These are phyloP conservation scores for Penicillium sclerotigenum DNA, from an alignment of 2,329 filamentous ascomycete genomes.

Conservation along the genomic window DNA sequence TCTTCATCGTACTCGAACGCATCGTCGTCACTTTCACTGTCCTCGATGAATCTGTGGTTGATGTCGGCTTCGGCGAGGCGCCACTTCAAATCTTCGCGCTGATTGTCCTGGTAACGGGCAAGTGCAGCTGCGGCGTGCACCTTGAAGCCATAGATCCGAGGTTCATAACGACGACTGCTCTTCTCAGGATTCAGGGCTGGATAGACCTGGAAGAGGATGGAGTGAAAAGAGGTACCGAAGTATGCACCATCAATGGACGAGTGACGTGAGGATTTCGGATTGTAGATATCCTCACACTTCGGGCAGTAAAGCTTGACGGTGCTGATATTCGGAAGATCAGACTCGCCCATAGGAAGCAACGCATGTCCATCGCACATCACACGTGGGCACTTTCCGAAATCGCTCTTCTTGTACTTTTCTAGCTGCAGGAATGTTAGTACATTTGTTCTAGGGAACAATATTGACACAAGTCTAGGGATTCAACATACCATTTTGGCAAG, in stretches of 20 bases:
- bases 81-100: conserved; percentile 77
- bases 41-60: conserved; percentile 73
- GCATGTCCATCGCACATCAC: conserved; percentile 93
- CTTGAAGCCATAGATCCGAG: conserved; percentile 90
- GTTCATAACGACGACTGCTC: conserved; percentile 79
- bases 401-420: conserved; percentile 97
- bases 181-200: conserved; percentile 84
- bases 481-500: conserved; percentile 88
- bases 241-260: conserved; percentile 95
- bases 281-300: conserved; percentile 97
- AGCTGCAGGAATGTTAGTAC: conserved; percentile 56
- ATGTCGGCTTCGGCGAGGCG: conserved; percentile 67
- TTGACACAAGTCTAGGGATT: neutral
- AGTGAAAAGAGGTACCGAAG: conserved; percentile 97
- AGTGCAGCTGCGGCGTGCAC: conserved; percentile 87
- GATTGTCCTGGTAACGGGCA: conserved; percentile 82
- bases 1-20: conserved; percentile 45
- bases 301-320: conserved; percentile 96
- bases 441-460: neutral
- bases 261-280: conserved; percentile 95
- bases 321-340: conserved; percentile 81
- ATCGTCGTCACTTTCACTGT: conserved; percentile 60
- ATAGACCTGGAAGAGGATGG: conserved; percentile 98
- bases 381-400: conserved; percentile 96
- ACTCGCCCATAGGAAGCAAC: conserved; percentile 89